Evolutionary conservation across 345 rosid species (phyloP).

Genomic region (Kandelia obovata): DNA sequence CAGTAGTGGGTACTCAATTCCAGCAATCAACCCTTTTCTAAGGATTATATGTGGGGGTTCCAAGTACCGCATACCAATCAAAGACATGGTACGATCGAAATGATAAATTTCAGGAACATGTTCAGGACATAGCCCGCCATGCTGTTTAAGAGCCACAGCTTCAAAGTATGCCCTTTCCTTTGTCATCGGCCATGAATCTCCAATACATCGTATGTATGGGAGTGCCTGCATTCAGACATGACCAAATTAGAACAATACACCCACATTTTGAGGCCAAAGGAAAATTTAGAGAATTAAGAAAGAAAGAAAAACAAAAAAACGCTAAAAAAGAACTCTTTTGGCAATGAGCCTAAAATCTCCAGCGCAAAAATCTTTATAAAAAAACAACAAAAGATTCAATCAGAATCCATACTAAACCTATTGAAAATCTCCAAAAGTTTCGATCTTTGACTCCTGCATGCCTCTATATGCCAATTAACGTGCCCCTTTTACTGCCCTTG

Average conservation of each 20-base stretch:
- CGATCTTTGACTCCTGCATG: not conserved
- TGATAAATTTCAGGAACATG: slow-evolving; percentile 95
- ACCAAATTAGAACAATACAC: not conserved
- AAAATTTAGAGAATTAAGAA: too few relatives aligned
- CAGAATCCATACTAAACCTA: not conserved
- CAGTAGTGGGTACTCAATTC: slow-evolving; percentile 67
- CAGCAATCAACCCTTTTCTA: slow-evolving; percentile 88
- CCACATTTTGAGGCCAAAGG: not conserved
- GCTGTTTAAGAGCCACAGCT: slow-evolving; percentile 55
- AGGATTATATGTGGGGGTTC: slow-evolving; percentile 93
- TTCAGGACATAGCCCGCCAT: slow-evolving; percentile 57
- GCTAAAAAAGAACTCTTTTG: too few relatives aligned
- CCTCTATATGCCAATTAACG: not conserved
- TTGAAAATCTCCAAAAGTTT: not conserved
- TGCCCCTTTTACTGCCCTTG: not conserved
- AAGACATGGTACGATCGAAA: slow-evolving; percentile 80
- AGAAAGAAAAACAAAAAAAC: too few relatives aligned
- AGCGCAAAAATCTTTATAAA: not conserved
- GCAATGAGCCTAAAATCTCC: too few relatives aligned
- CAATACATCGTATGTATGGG: slow-evolving; percentile 85
- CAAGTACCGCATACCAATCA: slow-evolving; percentile 90
- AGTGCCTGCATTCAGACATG: slow-evolving; percentile 53
- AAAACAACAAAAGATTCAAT: not conserved
- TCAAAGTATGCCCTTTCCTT: slow-evolving; percentile 94
- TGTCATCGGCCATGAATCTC: slow-evolving; percentile 97